Conservation (phyloP, 2,329 filamentous ascomycete species). For the Microdochium paspali region DNA sequence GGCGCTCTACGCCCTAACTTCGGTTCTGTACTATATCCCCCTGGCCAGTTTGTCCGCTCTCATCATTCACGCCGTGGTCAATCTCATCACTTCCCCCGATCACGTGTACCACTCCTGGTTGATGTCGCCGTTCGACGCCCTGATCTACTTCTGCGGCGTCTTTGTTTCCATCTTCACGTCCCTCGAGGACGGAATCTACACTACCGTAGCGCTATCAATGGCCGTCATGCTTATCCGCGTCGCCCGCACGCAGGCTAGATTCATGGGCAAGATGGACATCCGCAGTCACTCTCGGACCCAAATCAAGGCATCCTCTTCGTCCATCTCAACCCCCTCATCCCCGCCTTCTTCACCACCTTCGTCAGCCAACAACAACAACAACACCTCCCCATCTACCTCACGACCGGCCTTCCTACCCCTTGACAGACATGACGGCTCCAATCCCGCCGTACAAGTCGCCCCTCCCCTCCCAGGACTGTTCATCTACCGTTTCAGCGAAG, state of each 20-base stretch:
- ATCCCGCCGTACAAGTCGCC: conserved; percentile 30
- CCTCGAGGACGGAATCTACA: conserved; percentile 41
- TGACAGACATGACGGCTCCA: conserved; percentile 30
- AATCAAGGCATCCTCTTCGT: conserved; percentile 2
- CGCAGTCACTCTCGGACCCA: conserved; percentile 7
- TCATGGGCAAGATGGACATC: conserved; percentile 29
- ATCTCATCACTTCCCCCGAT: conserved; percentile 64
- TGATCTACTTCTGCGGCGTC: conserved; percentile 69
- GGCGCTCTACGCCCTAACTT: conserved; percentile 67
- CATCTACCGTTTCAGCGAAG: conserved; percentile 41
- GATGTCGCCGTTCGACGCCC: conserved; percentile 61
- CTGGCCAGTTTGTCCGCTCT: conserved; percentile 61
- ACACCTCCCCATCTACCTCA: not conserved
- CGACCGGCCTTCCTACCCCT: conserved; percentile 27
- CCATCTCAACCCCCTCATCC: not conserved
- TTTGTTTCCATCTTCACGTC: conserved; percentile 41
- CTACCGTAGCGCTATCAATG: conserved; percentile 32
- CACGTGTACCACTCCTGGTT: conserved; percentile 72
- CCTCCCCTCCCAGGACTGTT: conserved; percentile 39
- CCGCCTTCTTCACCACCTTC: not conserved
- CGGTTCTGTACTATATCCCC: conserved; percentile 76
- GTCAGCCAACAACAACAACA: too few relatives aligned
- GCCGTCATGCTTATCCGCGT: conserved; percentile 33
- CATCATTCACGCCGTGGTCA: conserved; percentile 76
- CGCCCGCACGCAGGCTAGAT: conserved; percentile 34